A percentile compares a stretch with the other conserved stretches of the same genome.
Evolutionary conservation across 164 flowering plant species (phyloP).

Genomic region (Vitis rotundifolia): DNA sequence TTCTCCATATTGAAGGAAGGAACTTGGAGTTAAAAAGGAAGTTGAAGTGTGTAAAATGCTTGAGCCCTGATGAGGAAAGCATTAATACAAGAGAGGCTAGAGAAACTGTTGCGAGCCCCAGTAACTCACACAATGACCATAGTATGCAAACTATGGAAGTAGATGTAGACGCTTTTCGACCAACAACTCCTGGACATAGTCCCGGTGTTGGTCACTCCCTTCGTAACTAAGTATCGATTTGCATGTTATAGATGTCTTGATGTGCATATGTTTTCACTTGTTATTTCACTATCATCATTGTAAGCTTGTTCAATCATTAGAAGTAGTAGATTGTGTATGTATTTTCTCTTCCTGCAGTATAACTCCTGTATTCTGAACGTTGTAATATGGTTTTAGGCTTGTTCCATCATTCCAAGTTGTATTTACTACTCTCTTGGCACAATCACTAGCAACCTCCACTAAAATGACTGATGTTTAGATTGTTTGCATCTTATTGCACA

Average conservation of each 20-base stretch:
- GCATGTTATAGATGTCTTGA: too few species aligned
- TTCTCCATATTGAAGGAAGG: slow-evolving; percentile 18
- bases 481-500: too few species aligned
- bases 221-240: slow-evolving; percentile 10
- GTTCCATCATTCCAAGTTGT: too few species aligned
- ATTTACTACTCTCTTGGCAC: too few species aligned
- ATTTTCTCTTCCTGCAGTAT: too few species aligned
- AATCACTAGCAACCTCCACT: too few species aligned
- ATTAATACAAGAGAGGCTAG: neutral
- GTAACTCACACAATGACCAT: neutral
- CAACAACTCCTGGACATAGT: slow-evolving; percentile 40
- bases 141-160: slow-evolving; percentile 4
- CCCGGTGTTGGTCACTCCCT: slow-evolving; percentile 37
- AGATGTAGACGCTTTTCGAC: slow-evolving; percentile 27
- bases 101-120: neutral
- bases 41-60: slow-evolving; percentile 5
- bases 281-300: too few species aligned
- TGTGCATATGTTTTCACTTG: neutral
- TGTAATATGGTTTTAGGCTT: too few species aligned
- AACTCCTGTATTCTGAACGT: too few species aligned
- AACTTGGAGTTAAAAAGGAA: slow-evolving; percentile 10
- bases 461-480: too few species aligned
- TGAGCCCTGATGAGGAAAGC: slow-evolving; percentile 9
- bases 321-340: too few species aligned
- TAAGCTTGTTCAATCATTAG: too few species aligned